Percentiles rank a stretch among this genome's conserved stretches.
Evolutionary conservation across 2,329 filamentous ascomycete species (phyloP).

Genomic region (Sclerotinia glacialis): DNA sequence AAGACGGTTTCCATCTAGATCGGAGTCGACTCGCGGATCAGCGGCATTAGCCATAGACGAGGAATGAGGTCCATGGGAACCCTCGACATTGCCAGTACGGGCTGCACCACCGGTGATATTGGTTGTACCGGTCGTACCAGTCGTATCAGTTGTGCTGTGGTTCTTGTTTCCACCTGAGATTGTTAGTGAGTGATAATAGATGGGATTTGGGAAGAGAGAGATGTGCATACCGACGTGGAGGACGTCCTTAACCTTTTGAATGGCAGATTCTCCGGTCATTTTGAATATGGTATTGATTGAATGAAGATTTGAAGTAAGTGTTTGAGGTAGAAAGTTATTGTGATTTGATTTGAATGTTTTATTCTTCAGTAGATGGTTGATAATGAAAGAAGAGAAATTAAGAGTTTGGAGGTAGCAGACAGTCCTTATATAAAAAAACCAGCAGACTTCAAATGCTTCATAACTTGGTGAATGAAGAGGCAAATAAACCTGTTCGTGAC

Average conservation of each 20-base stretch:
- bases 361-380: background rate
- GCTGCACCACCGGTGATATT: slow-evolving; percentile 22
- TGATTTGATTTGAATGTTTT: background rate
- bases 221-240: slow-evolving; percentile 32
- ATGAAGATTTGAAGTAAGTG: slow-evolving; percentile 10
- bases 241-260: slow-evolving; percentile 50
- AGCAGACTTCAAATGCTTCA: background rate
- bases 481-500: slow-evolving; percentile 16
- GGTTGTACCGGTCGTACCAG: slow-evolving; percentile 13
- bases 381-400: background rate
- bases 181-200: background rate
- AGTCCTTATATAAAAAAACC: slow-evolving; percentile 3
- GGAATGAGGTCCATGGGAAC: slow-evolving; percentile 34
- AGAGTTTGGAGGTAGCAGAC: background rate
- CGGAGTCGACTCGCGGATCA: slow-evolving; percentile 41
- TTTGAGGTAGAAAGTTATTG: background rate
- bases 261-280: slow-evolving; percentile 43
- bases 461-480: background rate
- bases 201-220: background rate
- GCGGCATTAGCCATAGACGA: slow-evolving; percentile 42
- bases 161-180: background rate
- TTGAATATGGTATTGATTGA: slow-evolving; percentile 29
- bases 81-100: slow-evolving; percentile 27
- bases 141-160: background rate
- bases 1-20: slow-evolving; percentile 47